Conservation (phyloP, 768 basidiomycete species). For the Steccherinum ochraceum region DNA sequence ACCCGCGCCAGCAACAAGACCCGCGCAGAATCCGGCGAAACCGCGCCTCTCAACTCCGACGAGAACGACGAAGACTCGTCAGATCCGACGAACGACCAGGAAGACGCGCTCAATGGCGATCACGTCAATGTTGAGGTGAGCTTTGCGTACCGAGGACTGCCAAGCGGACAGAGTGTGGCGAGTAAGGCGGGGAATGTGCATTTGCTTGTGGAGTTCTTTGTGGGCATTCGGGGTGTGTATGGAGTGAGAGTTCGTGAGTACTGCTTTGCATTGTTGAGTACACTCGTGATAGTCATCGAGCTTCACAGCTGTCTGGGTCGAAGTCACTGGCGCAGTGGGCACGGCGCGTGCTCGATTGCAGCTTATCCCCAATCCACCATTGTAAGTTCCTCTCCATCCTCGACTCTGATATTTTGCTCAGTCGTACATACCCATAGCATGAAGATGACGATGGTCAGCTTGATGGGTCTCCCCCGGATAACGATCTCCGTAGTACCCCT, state of each 20-base stretch:
- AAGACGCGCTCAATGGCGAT: conserved; percentile 33
- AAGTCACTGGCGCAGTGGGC: conserved; percentile 59
- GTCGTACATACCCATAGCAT: conserved; percentile 30
- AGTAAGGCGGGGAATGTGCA: conserved; percentile 49
- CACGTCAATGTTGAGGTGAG: conserved; percentile 67
- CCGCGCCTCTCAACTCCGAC: conserved; percentile 11
- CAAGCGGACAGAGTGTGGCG: conserved; percentile 30
- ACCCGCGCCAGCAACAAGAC: conserved; percentile 23
- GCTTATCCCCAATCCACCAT: conserved; percentile 68
- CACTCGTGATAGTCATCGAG: conserved; percentile 32
- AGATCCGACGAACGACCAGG: conserved; percentile 9
- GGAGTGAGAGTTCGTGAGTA: conserved; percentile 23
- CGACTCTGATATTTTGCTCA: not conserved
- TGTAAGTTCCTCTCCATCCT: conserved; percentile 21
- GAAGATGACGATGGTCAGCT: conserved; percentile 43
- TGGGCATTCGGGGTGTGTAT: conserved; percentile 41
- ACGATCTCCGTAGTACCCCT: conserved; percentile 62
- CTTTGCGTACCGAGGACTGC: conserved; percentile 56
- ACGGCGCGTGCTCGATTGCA: conserved; percentile 64
- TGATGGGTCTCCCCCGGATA: conserved; percentile 67
- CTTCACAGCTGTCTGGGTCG: conserved; percentile 63
- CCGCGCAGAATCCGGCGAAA: conserved; percentile 11
- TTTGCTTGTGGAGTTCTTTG: conserved; percentile 64
- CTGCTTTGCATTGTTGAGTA: not conserved
- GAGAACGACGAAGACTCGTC: conserved; percentile 12